Evolutionary conservation across 2,329 filamentous ascomycete genomes (phyloP).

Genomic region (Pseudogymnoascus sp.): DNA sequence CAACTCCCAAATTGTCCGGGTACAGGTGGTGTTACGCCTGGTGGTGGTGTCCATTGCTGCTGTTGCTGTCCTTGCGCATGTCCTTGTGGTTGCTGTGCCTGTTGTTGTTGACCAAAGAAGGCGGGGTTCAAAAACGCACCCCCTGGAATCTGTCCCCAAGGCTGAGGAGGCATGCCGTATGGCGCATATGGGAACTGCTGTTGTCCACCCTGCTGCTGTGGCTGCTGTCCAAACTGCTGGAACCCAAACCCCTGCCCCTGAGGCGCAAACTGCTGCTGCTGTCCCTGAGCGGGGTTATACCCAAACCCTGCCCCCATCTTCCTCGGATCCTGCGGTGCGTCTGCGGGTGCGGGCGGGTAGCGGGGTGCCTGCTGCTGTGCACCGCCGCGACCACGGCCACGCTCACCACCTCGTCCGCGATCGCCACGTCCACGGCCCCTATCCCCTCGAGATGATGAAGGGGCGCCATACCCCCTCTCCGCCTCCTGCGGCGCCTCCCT

Average conservation of each 20-base stretch:
- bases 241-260: conserved; percentile 9
- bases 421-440: conserved; percentile 26
- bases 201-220: conserved; percentile 21
- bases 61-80: conserved; percentile 14
- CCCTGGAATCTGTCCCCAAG: conserved; percentile 31
- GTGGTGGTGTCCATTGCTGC: conserved; percentile 7
- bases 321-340: conserved; percentile 21
- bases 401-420: conserved; percentile 27
- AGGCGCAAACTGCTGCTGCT: conserved; percentile 18
- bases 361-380: conserved; percentile 19
- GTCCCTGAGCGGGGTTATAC: not conserved
- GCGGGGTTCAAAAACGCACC: conserved; percentile 51
- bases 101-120: conserved; percentile 44
- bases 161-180: conserved; percentile 37
- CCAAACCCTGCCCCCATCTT: not conserved
- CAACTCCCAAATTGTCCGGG: not conserved
- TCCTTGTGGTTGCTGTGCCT: conserved; percentile 26
- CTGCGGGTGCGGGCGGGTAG: conserved; percentile 10
- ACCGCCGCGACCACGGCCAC: conserved; percentile 37
- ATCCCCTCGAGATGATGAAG: conserved; percentile 6
- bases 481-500: conserved; percentile 32
- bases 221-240: conserved; percentile 20
- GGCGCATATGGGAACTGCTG: conserved; percentile 35
- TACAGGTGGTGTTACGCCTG: not conserved
- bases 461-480: conserved; percentile 25